A percentile compares a stretch with the other conserved stretches of the same genome.
These are phyloP conservation scores for Moricandia arvensis DNA, from an alignment of 345 rosid genomes.

Conservation along the genomic window DNA sequence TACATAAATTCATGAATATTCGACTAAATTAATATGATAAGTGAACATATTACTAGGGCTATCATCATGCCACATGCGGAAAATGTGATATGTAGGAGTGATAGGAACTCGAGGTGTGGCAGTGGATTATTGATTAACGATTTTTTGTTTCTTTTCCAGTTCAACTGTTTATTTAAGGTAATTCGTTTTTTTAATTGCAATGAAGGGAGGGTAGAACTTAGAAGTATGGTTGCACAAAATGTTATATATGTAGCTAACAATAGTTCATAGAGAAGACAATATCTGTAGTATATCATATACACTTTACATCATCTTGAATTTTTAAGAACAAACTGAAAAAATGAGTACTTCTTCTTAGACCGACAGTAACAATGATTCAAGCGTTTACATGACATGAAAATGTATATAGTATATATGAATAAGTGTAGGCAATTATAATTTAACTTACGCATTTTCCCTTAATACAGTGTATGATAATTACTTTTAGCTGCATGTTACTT, in stretches of 20 bases:
- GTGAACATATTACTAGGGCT: slow-evolving; percentile 21
- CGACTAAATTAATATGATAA: slow-evolving; percentile 12
- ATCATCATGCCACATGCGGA: slow-evolving; percentile 31
- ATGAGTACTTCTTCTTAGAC: not conserved
- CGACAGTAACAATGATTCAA: slow-evolving; percentile 1
- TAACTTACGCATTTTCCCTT: not conserved
- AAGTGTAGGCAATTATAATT: not conserved
- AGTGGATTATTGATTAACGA: slow-evolving; percentile 2
- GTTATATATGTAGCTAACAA: not conserved
- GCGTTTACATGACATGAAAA: slow-evolving; percentile 12
- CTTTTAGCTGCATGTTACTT: slow-evolving; percentile 10
- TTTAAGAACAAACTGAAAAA: not conserved
- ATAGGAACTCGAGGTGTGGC: slow-evolving; percentile 30
- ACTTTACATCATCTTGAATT: not conserved
- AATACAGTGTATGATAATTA: not conserved
- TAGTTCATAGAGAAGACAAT: not conserved
- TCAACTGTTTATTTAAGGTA: not conserved
- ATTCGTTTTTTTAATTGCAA: not conserved
- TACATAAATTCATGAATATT: not conserved
- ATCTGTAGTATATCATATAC: not conserved
- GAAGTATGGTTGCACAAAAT: not conserved
- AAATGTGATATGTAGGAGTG: slow-evolving; percentile 37
- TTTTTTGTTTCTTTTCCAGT: not conserved
- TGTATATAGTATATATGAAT: not conserved
- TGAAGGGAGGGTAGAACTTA: not conserved